These are phyloP conservation scores for Talaromyces adpressus DNA, from an alignment of 495 filamentous ascomycete genomes.

Conservation along the genomic window DNA sequence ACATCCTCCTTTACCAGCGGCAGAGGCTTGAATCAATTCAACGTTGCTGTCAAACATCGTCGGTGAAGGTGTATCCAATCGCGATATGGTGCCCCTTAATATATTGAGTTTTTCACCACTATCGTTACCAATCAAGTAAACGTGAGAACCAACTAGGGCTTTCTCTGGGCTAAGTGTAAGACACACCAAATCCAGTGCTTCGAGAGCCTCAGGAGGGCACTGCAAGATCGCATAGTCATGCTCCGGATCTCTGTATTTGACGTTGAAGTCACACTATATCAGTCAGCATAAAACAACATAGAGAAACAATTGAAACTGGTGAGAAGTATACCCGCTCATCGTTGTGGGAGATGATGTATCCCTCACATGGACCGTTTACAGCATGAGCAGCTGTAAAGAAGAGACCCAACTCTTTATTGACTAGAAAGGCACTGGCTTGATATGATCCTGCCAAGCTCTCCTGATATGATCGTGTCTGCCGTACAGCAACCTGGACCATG, in stretches of 20 bases:
- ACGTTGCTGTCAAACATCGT: slow-evolving; percentile 1
- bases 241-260: slow-evolving; percentile 6
- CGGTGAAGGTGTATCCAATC: slow-evolving; percentile 1
- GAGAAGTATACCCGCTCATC: slow-evolving; percentile 1
- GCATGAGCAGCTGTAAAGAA: slow-evolving; percentile 7
- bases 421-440: slow-evolving; percentile 8
- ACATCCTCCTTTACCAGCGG: slow-evolving; percentile 6
- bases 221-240: slow-evolving; percentile 8
- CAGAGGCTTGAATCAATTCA: slow-evolving; percentile 7
- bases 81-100: slow-evolving; percentile 3
- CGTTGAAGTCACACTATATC: slow-evolving; percentile 4
- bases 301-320: not conserved
- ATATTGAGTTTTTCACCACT: slow-evolving; percentile 7
- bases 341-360: slow-evolving; percentile 7
- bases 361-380: slow-evolving; percentile 5
- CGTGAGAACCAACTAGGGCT: slow-evolving; percentile 3
- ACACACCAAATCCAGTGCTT: not conserved
- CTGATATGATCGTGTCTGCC: slow-evolving; percentile 5
- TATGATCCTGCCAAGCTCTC: slow-evolving; percentile 1
- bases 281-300: not conserved
- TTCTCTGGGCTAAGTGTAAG: slow-evolving; percentile 1
- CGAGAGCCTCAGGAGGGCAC: not conserved
- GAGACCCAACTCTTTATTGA: not conserved
- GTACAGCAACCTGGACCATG: slow-evolving; percentile 7
- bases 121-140: slow-evolving; percentile 7